Evolutionary conservation across 75 land plant genomes (phyloP).

Genomic region (Pinus taeda): DNA sequence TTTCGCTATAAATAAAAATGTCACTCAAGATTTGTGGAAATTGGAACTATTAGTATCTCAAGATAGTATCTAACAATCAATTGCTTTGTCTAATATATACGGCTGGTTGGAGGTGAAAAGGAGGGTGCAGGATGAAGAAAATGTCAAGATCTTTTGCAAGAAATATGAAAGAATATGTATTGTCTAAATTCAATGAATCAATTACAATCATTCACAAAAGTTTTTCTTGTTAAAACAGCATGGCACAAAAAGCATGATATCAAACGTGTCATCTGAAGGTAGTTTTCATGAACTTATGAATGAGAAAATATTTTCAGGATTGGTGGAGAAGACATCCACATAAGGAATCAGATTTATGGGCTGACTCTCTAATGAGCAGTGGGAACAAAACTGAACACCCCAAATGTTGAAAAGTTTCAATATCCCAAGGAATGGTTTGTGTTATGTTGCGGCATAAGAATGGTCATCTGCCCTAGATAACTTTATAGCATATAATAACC

Average conservation of each 20-base stretch:
- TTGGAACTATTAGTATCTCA: neutral
- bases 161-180: neutral
- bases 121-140: neutral
- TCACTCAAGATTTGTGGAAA: neutral
- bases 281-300: too few species aligned
- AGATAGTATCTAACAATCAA: neutral
- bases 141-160: neutral
- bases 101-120: neutral
- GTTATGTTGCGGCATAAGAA: neutral
- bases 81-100: neutral
- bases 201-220: neutral
- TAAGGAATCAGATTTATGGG: neutral
- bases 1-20: neutral
- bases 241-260: neutral
- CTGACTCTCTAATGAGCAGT: neutral
- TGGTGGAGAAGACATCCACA: neutral
- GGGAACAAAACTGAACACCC: neutral
- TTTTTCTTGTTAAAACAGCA: neutral
- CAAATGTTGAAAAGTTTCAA: neutral
- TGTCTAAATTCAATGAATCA: neutral
- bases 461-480: neutral
- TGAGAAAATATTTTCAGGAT: too few species aligned
- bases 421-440: neutral
- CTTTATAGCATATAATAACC: neutral
- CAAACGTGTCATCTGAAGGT: neutral